Evolutionary conservation across 2,329 filamentous ascomycete species (phyloP).

Genomic region (Pseudogymnoascus sp.): DNA sequence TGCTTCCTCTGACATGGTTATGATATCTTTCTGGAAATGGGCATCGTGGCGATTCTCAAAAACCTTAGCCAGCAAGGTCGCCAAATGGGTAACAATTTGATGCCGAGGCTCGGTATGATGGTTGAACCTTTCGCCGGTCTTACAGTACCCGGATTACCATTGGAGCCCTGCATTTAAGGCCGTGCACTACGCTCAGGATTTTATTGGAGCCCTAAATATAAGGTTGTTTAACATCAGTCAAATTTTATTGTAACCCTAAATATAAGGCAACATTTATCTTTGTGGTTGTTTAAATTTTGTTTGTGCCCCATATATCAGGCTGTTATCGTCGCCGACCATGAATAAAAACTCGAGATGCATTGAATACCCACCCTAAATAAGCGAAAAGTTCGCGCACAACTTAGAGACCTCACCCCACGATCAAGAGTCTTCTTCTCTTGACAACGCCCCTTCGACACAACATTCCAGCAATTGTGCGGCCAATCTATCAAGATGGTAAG

Average conservation of each 20-base stretch:
- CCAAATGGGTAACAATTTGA: conserved; percentile 2
- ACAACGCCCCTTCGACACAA: conserved; percentile 43
- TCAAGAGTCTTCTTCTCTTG: conserved; percentile 27
- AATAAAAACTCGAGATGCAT: conserved; percentile 14
- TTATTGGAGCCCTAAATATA: neutral
- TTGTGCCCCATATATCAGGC: neutral
- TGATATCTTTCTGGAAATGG: neutral
- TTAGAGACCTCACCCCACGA: neutral
- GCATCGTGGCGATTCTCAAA: neutral
- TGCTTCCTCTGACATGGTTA: conserved; percentile 28
- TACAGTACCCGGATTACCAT: neutral
- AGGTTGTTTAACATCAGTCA: neutral
- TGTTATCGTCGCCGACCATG: conserved; percentile 8
- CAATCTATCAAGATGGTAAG: conserved; percentile 62
- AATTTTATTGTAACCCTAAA: neutral
- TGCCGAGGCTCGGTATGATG: conserved; percentile 18
- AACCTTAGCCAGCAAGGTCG: conserved; percentile 11
- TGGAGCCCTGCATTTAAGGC: conserved; percentile 7
- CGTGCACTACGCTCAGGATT: neutral
- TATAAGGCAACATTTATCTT: too few relatives aligned
- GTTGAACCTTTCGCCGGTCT: neutral
- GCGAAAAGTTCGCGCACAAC: conserved; percentile 20
- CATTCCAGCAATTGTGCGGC: conserved; percentile 30
- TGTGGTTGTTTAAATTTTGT: neutral
- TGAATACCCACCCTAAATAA: conserved; percentile 15